Evolutionary conservation across 1,139 yeast species (phyloP), one percentile per base, ranked within the genome.

Genomic region (Pichia terricola): DNA sequence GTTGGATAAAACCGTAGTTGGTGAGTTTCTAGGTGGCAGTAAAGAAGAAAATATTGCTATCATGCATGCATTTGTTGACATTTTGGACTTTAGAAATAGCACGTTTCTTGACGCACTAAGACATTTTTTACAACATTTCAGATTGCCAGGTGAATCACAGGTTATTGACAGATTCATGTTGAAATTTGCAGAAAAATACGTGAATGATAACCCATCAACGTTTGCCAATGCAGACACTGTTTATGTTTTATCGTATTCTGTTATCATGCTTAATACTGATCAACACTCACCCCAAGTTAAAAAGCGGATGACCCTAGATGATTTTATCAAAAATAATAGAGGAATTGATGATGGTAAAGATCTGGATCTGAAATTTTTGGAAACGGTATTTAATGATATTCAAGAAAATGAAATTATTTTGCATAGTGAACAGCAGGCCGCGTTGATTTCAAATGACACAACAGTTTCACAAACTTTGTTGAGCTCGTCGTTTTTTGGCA

Each of bases 81-180:
- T 74, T 52, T 80, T 91, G 81, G 89, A 88, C 48, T 91, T 91
- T 59, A 67, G 74, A 11, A 70, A 71, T 40, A 64, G 75, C 50
- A 70, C 77, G 1, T 88, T 91, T 58, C 94, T 89, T 8, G 95
- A 81, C 54, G 94, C 97, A 0, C 69, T 94, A 68, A 76, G 98
- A 55, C 69, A 68, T 9, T 87, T 87, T 57, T 71, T 94, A 48
- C 98, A 94, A 61, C 73, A 80, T 38, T 94, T 94, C 65, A 73
- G 98, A 60, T 72, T 94, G 48, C 98, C 99, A 0, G 99, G 99
- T 40, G 99, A 94, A 66, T 89, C 96, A 2, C 99, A 94, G 64
- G 91, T 91, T 59, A 89, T 94, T 62, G 98, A 94, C 69, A 73
- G 99, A 56, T 87, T 81, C 59, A 87, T 94, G 96, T 75, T 91